Base-by-base conservation (phyloP, 345 rosid genomes). In the Populus ilicifolia region DNA sequence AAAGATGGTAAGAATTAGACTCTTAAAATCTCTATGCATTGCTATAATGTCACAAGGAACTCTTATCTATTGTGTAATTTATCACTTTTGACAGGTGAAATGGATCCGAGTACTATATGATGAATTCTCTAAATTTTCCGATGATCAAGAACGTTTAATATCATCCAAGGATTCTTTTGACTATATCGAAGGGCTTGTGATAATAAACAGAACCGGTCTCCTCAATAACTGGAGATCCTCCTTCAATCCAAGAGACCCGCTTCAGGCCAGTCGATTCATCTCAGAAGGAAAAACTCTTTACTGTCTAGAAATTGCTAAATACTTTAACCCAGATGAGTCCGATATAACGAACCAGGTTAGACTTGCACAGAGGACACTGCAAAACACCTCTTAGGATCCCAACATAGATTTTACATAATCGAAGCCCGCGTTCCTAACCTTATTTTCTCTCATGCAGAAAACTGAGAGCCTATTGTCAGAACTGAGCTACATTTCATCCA, bases 31-130 rank as follows among this genome's bases (percentile, higher is more conserved):
- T 66, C 41, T 18, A n/a, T 50, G 59, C n/a, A 36, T 11, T 33
- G 59, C 17, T 36, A 73, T 29, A 39, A 5, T 30, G 21, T 29
- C 21, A 14, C 16, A 64, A 12, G 61, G n/a, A 5, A 68, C 33
- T 39, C 20, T 16, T 38, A 36, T 78, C 48, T 74, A 36, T 5
- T 67, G 79, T 70, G 73, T 64, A 3, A 70, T 84, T 43, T 69
- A 69, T 43, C 30, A 16, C 39, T 78, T 73, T 81, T 73, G 61
- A 67, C 83, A 96, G 99, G 99, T 92, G 61, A 91, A 89, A 82
- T 96, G 99, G 99, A 90, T 96, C 74, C 88, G 87, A 79, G 93
- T 89, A 36, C 91, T 96, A 64, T 96, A 93, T 82, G 84, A 92
- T n/a, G 92, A 96, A 43, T 96, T 96, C 84, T 85, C 95, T 74